Conservation (phyloP, 495 filamentous ascomycete genomes). For the Penicillium egyptiacum region DNA sequence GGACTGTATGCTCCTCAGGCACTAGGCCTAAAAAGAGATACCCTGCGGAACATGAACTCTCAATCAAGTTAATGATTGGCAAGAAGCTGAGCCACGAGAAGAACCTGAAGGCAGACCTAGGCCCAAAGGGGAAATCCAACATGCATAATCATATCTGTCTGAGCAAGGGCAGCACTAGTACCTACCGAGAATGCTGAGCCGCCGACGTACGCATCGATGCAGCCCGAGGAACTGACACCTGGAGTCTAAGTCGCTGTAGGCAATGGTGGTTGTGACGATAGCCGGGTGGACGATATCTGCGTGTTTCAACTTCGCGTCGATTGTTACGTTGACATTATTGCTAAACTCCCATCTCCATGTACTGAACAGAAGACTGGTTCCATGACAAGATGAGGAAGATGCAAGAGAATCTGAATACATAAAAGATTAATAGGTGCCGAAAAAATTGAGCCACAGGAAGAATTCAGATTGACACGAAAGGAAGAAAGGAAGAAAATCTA, state of each 20-base stretch:
- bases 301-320: background rate
- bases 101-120: conserved; percentile 39
- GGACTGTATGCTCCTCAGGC: background rate
- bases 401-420: background rate
- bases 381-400: background rate
- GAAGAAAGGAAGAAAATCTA: background rate
- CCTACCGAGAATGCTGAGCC: conserved; percentile 13
- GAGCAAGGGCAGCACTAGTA: conserved; percentile 11
- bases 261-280: conserved; percentile 23
- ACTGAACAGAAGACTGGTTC: background rate
- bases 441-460: background rate
- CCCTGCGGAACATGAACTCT: conserved; percentile 47
- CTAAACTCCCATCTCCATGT: background rate
- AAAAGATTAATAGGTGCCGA: background rate
- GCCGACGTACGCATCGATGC: conserved; percentile 15
- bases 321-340: background rate
- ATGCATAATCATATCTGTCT: conserved; percentile 21
- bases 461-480: background rate
- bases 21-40: conserved; percentile 23
- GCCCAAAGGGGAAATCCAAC: conserved; percentile 25
- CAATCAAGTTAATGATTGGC: conserved; percentile 42
- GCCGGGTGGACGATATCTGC: conserved; percentile 15
- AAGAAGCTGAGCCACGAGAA: conserved; percentile 36
- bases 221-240: background rate
- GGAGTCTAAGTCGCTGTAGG: background rate